Evolutionary conservation across 2,329 filamentous ascomycete species (phyloP), one percentile per base, ranked within the genome.

Genomic region (Graphiopsis chlorocephala): DNA sequence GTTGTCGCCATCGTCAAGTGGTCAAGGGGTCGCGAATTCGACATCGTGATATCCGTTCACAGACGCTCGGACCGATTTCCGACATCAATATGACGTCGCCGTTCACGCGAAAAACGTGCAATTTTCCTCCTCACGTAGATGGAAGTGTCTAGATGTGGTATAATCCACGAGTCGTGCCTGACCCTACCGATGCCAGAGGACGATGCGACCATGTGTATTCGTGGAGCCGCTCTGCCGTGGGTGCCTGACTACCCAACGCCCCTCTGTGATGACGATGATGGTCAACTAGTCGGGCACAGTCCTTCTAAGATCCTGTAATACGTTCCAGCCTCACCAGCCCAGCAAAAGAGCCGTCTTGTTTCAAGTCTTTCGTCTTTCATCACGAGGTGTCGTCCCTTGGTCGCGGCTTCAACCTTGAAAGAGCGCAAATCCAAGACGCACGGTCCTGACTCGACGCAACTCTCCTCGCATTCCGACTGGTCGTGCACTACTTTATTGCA

Each of bases 401-500:
- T 38, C 29, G 50, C 50, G n/a, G 17, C 26, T 53, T 53, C 6
- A 11, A 50, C 11, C 23, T 50, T 17, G 12, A 28, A 25, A 10
- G 55, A 42, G 29, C 17, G 15, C 8, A 33, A 45, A 35, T 17
- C 33, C n/a, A 33, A 28, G 26, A 35, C 23, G 53, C 53, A 56
- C 53, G 31, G n/a, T 56, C 53, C 53, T 25, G 53, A 56, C 53
- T 56, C 38, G 56, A 17, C 25, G 8, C 33, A 61, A 45, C 11
- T 26, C 20, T 14, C n/a, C 45, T 50, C 20, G 26, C n/a, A 33
- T 50, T 61, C 58, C 58, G 58, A 61, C 58, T 61, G 58, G 58
- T 23, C 25, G 45, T 14, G 11, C 20, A 3, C 15, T 23, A 33
- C 17, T 26, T n/a, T 29, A 31, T 28, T n/a, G 28, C 26, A 60